These are phyloP conservation scores for Phytomonas sp. DNA, from an alignment of 208 protist genomes.

Conservation along the genomic window DNA sequence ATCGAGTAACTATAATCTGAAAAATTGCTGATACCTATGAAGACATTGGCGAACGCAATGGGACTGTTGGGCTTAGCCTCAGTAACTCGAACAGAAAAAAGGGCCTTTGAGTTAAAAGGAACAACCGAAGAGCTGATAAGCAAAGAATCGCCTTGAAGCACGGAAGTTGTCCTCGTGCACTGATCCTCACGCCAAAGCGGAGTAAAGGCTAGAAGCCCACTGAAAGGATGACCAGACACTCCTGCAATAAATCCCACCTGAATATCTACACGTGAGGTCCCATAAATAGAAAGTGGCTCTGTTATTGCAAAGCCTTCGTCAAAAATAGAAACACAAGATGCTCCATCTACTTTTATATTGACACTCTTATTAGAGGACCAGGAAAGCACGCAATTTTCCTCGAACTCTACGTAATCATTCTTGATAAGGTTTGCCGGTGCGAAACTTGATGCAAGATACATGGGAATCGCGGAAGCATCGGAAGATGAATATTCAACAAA, in stretches of 20 bases:
- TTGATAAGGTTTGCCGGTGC: slow-evolving; percentile 35
- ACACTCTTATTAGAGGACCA: slow-evolving; percentile 65
- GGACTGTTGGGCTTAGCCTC: slow-evolving; percentile 18
- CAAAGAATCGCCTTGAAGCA: slow-evolving; percentile 41
- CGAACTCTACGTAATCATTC: slow-evolving; percentile 64
- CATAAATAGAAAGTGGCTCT: slow-evolving; percentile 41
- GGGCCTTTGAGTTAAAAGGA: slow-evolving; percentile 44
- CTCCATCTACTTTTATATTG: slow-evolving; percentile 47
- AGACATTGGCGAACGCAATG: slow-evolving; percentile 40
- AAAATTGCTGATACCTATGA: slow-evolving; percentile 68
- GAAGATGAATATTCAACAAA: slow-evolving; percentile 21
- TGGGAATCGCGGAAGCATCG: slow-evolving; percentile 20
- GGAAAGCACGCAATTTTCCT: slow-evolving; percentile 53
- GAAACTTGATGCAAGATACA: slow-evolving; percentile 57
- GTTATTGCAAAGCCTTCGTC: slow-evolving; percentile 58
- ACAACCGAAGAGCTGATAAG: slow-evolving; percentile 57
- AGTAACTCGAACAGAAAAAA: slow-evolving; percentile 38
- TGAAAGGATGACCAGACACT: slow-evolving; percentile 67
- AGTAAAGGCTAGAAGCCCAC: slow-evolving; percentile 60
- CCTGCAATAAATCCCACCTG: slow-evolving; percentile 55
- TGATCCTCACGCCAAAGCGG: slow-evolving; percentile 56
- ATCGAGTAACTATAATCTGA: slow-evolving; percentile 26
- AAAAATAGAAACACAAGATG: slow-evolving; percentile 32
- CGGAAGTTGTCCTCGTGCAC: slow-evolving; percentile 20
- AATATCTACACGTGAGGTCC: slow-evolving; percentile 51